Percentiles rank a stretch among this genome's conserved stretches.
These are phyloP conservation scores for Penicillium brevicompactum DNA, from an alignment of 2,329 filamentous ascomycete genomes.

Conservation along the genomic window DNA sequence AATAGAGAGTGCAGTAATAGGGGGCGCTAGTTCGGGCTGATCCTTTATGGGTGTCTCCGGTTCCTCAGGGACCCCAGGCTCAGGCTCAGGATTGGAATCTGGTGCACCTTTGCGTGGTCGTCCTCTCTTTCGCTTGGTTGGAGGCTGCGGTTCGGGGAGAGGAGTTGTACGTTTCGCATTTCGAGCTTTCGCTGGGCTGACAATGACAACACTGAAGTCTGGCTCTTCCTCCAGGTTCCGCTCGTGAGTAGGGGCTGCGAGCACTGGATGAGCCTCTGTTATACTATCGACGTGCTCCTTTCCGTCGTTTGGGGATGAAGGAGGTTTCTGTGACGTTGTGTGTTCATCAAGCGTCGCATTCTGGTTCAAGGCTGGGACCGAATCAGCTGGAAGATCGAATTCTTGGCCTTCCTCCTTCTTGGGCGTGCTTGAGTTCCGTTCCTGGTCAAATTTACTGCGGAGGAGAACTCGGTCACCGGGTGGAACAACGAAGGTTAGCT, in stretches of 20 bases:
- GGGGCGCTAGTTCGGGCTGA: not conserved
- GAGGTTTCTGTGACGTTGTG: not conserved
- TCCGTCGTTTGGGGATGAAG: not conserved
- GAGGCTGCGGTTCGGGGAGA: slow-evolving; percentile 14
- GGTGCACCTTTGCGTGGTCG: slow-evolving; percentile 5
- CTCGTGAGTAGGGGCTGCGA: not conserved
- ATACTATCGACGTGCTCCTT: not conserved
- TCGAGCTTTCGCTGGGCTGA: slow-evolving; percentile 6
- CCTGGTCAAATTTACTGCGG: slow-evolving; percentile 6
- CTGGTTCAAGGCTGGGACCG: not conserved
- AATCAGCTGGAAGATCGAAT: not conserved
- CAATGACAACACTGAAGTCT: slow-evolving; percentile 16
- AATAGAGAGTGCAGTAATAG: too few species aligned
- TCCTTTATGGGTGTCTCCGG: not conserved
- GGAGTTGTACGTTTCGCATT: slow-evolving; percentile 16
- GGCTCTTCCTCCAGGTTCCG: not conserved
- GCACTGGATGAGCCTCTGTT: not conserved
- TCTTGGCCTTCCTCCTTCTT: not conserved
- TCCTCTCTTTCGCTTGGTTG: slow-evolving; percentile 20
- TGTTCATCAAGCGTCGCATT: not conserved
- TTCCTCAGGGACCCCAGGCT: not conserved
- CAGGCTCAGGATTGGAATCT: not conserved
- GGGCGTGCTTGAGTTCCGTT: not conserved
- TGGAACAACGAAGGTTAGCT: slow-evolving; percentile 43
- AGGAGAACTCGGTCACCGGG: slow-evolving; percentile 41